These are phyloP conservation scores for Neobulgaria alba DNA, from an alignment of 2,329 filamentous ascomycete genomes.

Conservation along the genomic window DNA sequence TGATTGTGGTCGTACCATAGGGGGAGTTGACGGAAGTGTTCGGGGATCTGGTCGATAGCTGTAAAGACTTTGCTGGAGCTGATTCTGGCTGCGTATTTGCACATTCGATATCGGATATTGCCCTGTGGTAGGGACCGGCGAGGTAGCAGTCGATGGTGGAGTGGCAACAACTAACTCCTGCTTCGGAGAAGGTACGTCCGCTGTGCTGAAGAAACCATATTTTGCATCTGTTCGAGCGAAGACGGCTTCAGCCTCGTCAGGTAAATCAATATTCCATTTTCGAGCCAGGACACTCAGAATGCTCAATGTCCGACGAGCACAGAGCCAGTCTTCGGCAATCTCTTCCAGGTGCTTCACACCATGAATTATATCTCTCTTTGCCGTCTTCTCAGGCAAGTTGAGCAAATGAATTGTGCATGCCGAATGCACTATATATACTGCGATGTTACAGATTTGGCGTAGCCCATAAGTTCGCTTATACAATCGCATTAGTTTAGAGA, in stretches of 20 bases:
- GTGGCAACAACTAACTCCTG: constrained; percentile 22
- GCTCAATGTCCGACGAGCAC: constrained; percentile 73
- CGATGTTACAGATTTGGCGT: constrained; percentile 91
- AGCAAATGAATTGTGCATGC: constrained; percentile 92
- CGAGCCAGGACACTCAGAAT: constrained; percentile 77
- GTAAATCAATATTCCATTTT: constrained; percentile 86
- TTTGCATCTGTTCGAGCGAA: constrained; percentile 72
- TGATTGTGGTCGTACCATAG: neutral
- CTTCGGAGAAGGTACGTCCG: constrained; percentile 29
- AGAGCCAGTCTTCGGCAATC: constrained; percentile 91
- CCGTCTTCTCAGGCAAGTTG: constrained; percentile 86
- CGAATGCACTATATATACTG: constrained; percentile 89
- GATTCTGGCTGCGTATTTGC: constrained; percentile 14
- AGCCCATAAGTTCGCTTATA: constrained; percentile 91
- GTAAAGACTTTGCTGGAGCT: constrained; percentile 24
- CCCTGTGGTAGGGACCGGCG: constrained; percentile 13
- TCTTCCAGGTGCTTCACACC: constrained; percentile 89
- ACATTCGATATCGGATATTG: neutral
- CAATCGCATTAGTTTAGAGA: constrained; percentile 87
- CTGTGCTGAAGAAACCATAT: constrained; percentile 59
- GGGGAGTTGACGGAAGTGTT: neutral
- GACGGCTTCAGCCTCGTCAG: constrained; percentile 70
- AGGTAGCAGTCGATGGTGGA: constrained; percentile 16
- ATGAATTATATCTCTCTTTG: constrained; percentile 80
- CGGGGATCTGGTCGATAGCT: constrained; percentile 18